Conservation (phyloP, 2,329 filamentous ascomycete species). For the Calonectria hongkongensis region DNA sequence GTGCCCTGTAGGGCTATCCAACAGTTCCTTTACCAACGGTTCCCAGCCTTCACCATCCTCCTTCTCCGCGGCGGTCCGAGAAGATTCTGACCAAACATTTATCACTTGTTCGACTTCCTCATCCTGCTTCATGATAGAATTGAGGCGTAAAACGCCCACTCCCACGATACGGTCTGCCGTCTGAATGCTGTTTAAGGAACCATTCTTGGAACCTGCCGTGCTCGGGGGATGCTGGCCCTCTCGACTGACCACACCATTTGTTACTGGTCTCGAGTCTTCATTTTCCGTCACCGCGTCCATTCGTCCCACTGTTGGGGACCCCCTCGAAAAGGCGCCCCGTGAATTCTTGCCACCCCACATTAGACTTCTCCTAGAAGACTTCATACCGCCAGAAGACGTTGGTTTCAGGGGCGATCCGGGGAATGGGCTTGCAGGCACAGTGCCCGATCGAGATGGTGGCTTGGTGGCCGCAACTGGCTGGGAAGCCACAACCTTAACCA, state of each 20-base stretch:
- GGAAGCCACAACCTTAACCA: slow-evolving; percentile 84
- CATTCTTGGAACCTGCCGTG: slow-evolving; percentile 71
- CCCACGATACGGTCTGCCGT: slow-evolving; percentile 78
- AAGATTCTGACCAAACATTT: slow-evolving; percentile 82
- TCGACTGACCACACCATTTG: slow-evolving; percentile 63
- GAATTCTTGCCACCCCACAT: slow-evolving; percentile 81
- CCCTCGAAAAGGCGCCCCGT: slow-evolving; percentile 73
- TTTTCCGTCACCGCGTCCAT: slow-evolving; percentile 75
- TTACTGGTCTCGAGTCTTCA: slow-evolving; percentile 61
- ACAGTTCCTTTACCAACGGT: slow-evolving; percentile 81
- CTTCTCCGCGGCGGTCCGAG: slow-evolving; percentile 72
- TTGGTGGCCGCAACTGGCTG: slow-evolving; percentile 69
- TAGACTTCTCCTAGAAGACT: slow-evolving; percentile 76
- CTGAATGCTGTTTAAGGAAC: slow-evolving; percentile 52
- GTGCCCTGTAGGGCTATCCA: slow-evolving; percentile 82
- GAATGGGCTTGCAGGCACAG: slow-evolving; percentile 63
- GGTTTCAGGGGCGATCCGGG: slow-evolving; percentile 69
- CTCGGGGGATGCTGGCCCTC: slow-evolving; percentile 70
- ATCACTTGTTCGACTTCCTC: slow-evolving; percentile 85
- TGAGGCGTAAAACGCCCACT: slow-evolving; percentile 85
- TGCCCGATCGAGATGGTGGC: slow-evolving; percentile 72
- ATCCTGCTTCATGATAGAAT: slow-evolving; percentile 81
- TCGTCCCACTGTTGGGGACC: slow-evolving; percentile 64
- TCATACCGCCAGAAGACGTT: slow-evolving; percentile 69
- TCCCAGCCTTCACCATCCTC: slow-evolving; percentile 82